A percentile compares a stretch with the other conserved stretches of the same genome.
Evolutionary conservation across 2,329 filamentous ascomycete species (phyloP).

Genomic region (Cordyceps javanica): DNA sequence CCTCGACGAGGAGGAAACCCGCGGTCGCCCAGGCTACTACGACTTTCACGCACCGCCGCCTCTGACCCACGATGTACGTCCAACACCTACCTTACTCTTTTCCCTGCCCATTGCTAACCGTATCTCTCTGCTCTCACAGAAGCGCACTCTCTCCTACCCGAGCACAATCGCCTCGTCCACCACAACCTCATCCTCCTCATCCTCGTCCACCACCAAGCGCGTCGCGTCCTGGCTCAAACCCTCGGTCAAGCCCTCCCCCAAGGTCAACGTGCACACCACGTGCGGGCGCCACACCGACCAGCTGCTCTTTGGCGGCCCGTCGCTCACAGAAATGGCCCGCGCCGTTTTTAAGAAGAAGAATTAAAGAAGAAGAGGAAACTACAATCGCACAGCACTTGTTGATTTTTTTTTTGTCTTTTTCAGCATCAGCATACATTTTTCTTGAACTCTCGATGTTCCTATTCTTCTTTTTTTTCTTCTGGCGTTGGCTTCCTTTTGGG

Average conservation of each 20-base stretch:
- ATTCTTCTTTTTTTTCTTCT: background rate
- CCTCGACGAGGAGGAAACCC: conserved; percentile 10
- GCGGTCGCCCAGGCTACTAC: conserved; percentile 13
- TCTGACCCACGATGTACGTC: conserved; percentile 6
- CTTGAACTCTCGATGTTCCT: no score
- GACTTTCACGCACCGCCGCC: conserved; percentile 9
- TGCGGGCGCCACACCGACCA: conserved; percentile 51
- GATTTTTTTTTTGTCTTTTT: background rate
- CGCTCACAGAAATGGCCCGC: conserved; percentile 37
- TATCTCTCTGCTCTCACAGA: background rate
- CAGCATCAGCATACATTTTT: background rate
- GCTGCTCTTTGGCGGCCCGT: conserved; percentile 45
- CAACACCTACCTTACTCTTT: background rate
- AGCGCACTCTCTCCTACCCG: conserved; percentile 12
- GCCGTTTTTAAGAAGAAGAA: conserved; percentile 29
- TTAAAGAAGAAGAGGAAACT: no score
- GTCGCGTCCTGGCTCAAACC: conserved; percentile 24
- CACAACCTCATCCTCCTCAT: conserved; percentile 18
- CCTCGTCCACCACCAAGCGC: conserved; percentile 22
- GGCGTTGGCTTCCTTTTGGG: background rate
- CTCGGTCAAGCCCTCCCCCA: conserved; percentile 32
- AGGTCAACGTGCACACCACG: conserved; percentile 46
- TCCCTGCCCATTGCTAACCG: background rate
- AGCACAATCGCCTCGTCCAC: conserved; percentile 27
- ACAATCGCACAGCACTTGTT: background rate